Conservation (phyloP, 345 rosid species). For the Eucalyptus pumila region DNA sequence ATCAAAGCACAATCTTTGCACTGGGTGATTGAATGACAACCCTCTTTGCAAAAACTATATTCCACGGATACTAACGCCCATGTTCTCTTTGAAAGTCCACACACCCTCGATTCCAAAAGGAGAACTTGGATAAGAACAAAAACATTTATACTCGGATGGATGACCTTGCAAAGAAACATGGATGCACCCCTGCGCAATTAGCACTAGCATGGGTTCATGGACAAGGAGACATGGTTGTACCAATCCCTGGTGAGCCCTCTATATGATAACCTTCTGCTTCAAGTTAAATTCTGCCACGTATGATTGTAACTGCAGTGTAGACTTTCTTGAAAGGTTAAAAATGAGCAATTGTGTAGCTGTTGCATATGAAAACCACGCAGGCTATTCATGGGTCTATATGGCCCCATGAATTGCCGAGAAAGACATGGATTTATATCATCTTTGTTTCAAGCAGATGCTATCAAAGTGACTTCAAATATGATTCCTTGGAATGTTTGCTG, state of each 20-base stretch:
- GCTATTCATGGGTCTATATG: not conserved
- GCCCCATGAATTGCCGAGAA: not conserved
- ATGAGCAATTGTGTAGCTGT: not conserved
- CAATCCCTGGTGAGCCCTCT: constrained; percentile 32
- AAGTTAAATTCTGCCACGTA: not conserved
- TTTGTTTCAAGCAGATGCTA: not conserved
- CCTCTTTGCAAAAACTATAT: not conserved
- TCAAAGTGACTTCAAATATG: not conserved
- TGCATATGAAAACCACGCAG: not conserved
- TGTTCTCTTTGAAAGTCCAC: constrained; percentile 2
- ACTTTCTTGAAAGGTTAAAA: not conserved
- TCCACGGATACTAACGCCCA: not conserved
- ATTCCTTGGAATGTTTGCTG: not conserved
- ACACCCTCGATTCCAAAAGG: constrained; percentile 27
- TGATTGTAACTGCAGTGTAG: not conserved
- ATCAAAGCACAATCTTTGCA: not conserved
- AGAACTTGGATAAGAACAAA: constrained; percentile 37
- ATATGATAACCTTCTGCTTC: not conserved
- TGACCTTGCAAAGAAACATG: constrained; percentile 20
- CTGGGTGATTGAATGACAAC: not conserved
- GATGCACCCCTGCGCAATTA: constrained; percentile 33
- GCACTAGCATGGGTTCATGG: constrained; percentile 52
- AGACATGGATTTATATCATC: not conserved
- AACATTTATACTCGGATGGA: constrained; percentile 13
- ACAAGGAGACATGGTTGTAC: constrained; percentile 40